Base-by-base conservation (phyloP, 257 asterid species). In the Petunia secreta region DNA sequence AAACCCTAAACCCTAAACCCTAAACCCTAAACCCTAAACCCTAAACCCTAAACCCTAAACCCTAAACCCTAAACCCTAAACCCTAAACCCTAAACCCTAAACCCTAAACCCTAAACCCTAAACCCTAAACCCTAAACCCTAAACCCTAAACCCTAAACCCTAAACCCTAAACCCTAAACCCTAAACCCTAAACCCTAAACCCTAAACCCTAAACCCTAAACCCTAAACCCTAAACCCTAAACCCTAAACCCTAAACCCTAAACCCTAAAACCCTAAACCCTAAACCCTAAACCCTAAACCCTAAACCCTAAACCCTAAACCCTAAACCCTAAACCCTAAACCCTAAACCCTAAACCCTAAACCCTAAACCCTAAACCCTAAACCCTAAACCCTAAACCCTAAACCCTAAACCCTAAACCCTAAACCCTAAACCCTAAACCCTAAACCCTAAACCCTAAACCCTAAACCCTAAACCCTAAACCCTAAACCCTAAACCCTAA, bases 51-150 rank as follows among this genome's bases (percentile, higher is more conserved):
- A 75, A 75, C 64, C 79, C 79, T 75, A 52, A 75, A 48, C 79
- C 79, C 79, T 75, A 52, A 75, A 50, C 79, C 79, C 79, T 48
- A 15, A 75, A 75, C 60, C 79, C 79, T 75, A 75, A 75, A 75
- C 79, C 79, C 79, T 75, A 75, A 75, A 71, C 77, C 77, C 77
- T 71, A 71, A 71, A 71, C 77, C 77, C 77, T 71, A 41, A 75
- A 75, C 50, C 79, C 79, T 44, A 71, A 55, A 75, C 66, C 67
- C 67, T 55, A 76, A 76, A 76, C 80, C 80, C 80, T 54, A 76
- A 76, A 76, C 80, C 80, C 80, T 76, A 55, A 76, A 76, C 80
- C 80, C 80, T 76, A 55, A 76, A 67, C 80, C 80, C 55, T 25
- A 55, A 76, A 46, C 80, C 80, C 55, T 54, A 76, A 75, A 62